phyloP scores from a whole-genome alignment of 2,329 filamentous ascomycete genomes.

The Claviceps sp. region DNA sequence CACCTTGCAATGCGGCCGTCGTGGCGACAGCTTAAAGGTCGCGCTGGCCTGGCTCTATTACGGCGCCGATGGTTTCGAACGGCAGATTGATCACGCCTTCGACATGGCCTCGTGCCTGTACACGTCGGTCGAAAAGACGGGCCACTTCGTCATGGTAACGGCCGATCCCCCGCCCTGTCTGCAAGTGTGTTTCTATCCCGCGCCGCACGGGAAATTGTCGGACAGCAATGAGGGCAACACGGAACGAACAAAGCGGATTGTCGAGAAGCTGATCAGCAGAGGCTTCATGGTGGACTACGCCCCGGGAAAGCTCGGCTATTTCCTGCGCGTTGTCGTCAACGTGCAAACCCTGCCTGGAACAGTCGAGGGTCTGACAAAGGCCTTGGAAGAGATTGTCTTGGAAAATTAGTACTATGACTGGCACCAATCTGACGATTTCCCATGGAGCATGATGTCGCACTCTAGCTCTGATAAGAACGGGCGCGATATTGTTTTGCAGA shows the following conservation, averaged over 20 bases:
- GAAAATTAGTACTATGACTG: conserved; percentile 5
- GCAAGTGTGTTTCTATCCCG: conserved; percentile 91
- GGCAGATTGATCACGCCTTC: conserved; percentile 61
- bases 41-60: conserved; percentile 86
- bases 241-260: conserved; percentile 33
- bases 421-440: no score
- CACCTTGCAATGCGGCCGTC: conserved; percentile 82
- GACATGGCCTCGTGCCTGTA: conserved; percentile 57
- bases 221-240: conserved; percentile 33
- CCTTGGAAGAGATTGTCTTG: conserved; percentile 33
- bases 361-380: conserved; percentile 38
- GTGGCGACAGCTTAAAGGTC: conserved; percentile 75
- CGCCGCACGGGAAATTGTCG: conserved; percentile 36
- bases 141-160: conserved; percentile 58
- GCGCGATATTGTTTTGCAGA: no score
- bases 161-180: conserved; percentile 71
- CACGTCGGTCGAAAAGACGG: conserved; percentile 35
- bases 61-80: conserved; percentile 58
- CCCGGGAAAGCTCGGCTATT: conserved; percentile 40
- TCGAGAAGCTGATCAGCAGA: conserved; percentile 30
- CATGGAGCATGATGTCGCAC: no score
- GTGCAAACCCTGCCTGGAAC: conserved; percentile 38
- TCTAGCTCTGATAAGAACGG: no score
- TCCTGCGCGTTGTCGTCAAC: conserved; percentile 48
- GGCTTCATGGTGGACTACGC: conserved; percentile 51